Evolutionary conservation across 2,329 filamentous ascomycete genomes (phyloP).

Genomic region (Colletotrichum lini): DNA sequence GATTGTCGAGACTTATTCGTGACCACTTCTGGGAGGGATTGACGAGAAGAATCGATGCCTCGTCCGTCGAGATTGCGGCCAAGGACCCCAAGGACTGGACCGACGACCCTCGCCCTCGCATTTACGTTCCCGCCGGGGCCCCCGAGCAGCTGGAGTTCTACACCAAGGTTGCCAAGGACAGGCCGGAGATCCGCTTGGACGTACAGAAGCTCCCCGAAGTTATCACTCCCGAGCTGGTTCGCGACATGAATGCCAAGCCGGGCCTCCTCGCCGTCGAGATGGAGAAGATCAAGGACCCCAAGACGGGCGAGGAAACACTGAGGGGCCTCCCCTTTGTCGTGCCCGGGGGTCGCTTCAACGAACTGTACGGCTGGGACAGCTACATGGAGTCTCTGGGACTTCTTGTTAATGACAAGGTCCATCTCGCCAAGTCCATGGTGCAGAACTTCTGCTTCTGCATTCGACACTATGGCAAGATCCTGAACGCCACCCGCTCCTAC

Average conservation of each 20-base stretch:
- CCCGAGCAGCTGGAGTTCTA: slow-evolving; percentile 95
- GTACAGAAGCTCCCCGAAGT: slow-evolving; percentile 83
- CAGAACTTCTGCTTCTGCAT: slow-evolving; percentile 98
- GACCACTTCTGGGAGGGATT: slow-evolving; percentile 94
- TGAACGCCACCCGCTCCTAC: slow-evolving; percentile 97
- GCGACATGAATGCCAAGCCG: slow-evolving; percentile 87
- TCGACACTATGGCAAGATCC: slow-evolving; percentile 97
- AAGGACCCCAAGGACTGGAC: slow-evolving; percentile 97
- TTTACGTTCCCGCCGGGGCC: slow-evolving; percentile 89
- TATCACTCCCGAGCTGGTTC: slow-evolving; percentile 85
- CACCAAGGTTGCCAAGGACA: slow-evolving; percentile 80
- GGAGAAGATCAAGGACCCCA: slow-evolving; percentile 79
- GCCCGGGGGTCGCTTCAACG: slow-evolving; percentile 96
- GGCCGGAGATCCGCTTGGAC: slow-evolving; percentile 88
- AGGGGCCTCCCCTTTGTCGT: slow-evolving; percentile 95
- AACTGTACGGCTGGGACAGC: slow-evolving; percentile 98
- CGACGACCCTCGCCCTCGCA: slow-evolving; percentile 86
- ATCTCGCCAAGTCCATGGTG: slow-evolving; percentile 95
- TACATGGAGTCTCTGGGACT: slow-evolving; percentile 98
- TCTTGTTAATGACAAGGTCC: slow-evolving; percentile 85
- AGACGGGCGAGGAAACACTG: slow-evolving; percentile 78
- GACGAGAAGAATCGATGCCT: slow-evolving; percentile 90
- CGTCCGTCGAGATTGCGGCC: slow-evolving; percentile 87
- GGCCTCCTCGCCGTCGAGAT: slow-evolving; percentile 92
- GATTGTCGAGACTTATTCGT: slow-evolving; percentile 87